Evolutionary conservation across 192 early-diverging fungal genomes (phyloP).

Genomic region (Dimargaris xerosporica): DNA sequence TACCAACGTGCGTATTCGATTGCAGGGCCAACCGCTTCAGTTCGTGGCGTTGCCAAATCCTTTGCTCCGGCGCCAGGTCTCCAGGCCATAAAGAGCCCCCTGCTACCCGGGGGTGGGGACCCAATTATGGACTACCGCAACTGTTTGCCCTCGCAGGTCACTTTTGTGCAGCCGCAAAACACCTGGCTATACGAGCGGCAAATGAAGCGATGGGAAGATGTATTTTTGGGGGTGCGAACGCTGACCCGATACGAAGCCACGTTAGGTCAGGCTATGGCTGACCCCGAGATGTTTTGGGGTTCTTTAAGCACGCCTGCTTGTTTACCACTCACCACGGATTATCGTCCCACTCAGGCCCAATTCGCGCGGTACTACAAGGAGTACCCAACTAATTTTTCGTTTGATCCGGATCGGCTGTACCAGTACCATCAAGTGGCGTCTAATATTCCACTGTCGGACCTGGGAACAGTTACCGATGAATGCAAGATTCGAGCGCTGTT

Average conservation of each 20-base stretch:
- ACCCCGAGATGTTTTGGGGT: too few species aligned
- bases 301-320: too few species aligned
- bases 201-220: slow-evolving; percentile 75
- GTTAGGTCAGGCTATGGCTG: too few species aligned
- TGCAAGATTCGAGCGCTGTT: slow-evolving; percentile 38
- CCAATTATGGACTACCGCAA: too few species aligned
- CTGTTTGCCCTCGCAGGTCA: too few species aligned
- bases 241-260: too few species aligned
- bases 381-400: slow-evolving; percentile 24
- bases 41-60: too few species aligned
- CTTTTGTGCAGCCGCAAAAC: background rate
- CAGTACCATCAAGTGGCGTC: background rate
- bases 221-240: slow-evolving; percentile 17
- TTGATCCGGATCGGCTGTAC: background rate
- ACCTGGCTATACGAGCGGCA: slow-evolving; percentile 16
- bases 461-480: slow-evolving; percentile 26
- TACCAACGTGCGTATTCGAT: too few species aligned
- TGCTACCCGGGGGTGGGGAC: too few species aligned
- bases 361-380: slow-evolving; percentile 51
- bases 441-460: slow-evolving; percentile 39
- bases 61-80: too few species aligned
- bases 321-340: slow-evolving; percentile 84
- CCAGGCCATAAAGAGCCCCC: too few species aligned
- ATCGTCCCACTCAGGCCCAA: slow-evolving; percentile 45
- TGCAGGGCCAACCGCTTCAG: too few species aligned